Base-by-base conservation (phyloP, 1,284 basidiomycete genomes). In the Malassezia arunalokei region DNA sequence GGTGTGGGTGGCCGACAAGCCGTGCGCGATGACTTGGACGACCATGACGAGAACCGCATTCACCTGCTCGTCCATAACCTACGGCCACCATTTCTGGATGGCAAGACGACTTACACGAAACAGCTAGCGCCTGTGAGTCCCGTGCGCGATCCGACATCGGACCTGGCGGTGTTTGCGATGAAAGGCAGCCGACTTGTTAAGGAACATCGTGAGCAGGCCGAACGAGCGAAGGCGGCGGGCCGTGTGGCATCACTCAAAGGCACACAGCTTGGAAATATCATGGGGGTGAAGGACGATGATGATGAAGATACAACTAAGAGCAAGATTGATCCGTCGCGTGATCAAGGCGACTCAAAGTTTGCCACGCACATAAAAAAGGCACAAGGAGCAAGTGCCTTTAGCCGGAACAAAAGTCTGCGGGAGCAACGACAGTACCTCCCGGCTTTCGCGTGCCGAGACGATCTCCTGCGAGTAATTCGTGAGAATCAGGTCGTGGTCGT, bases 121-220 rank as follows among this genome's bases (percentile, higher is more conserved):
- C 94, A 98, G 71, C 79, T 98, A 14, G 92, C 95, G 46, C 91
- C 94, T 0, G 87, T 98, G 74, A 95, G 95, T 66, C 94, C 94
- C 0, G 87, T 98, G 59, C 83, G 86, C 40, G 94, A 99, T 73
- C 79, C 81, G 5, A 89, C 91, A 0, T 89, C 86, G 56, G 94
- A 99, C 71, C 81, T 99, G 81, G 94, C 94, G 6, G 73, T 89
- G 8, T 99, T 98, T 74, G 83, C 87, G 7, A 89, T 90, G 74
- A 98, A 99, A 72, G 94, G 94, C 1, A 91, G 87, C 59, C 78
- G 83, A 0, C 78, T 99, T 8, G 90, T 99, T 5, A 85, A 86
- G 59, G 94, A 98, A 76, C 88, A 92, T 70, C 80, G 94, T 43
- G 92, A 95, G 69, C 86, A 92, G 73, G 86, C 90, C 1, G 94